Evolutionary conservation across 768 basidiomycete genomes (phyloP), one percentile per base, ranked within the genome.

Genomic region (Rhizopogon roseolus): DNA sequence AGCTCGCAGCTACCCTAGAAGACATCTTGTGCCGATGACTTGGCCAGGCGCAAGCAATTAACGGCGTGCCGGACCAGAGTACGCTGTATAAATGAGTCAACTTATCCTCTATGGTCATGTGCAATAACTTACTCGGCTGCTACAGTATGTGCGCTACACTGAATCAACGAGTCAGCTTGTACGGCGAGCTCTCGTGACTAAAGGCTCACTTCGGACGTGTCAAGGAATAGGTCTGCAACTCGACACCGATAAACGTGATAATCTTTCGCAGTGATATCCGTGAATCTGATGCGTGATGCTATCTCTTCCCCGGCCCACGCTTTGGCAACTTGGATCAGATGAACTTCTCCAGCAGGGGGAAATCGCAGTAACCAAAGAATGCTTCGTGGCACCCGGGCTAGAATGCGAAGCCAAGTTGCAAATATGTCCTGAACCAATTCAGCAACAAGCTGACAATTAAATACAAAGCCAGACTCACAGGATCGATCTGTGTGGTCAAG

Each of bases 301-400:
- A 80, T 68, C 22, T 77, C 76, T 11, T 71, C 54, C 0, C 76
- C 76, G 6, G 74, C 79, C 79, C 79, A 80, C 37, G 64, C 56
- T 36, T 43, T 50, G 2, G 79, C 79, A 2, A 71, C 68, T 39
- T 73, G 71, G 29, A 72, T 58, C 34, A 80, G 64, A 54, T 80
- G 73, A 49, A 67, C 62, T 49, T 81, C 79, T 41, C 76, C 79
- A 7, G 76, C 66, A 1, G 70, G 64, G 6, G 79, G 79, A 56
- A 80, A 80, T 22, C 79, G 78, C 42, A 80, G 68, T 1, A 80
- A 66, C 79, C 79, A 80, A n/a, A 80, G 70, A 49, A 80, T 73
- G 51, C 79, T 79, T 16, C 71, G 70, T 14, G 71, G 75, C 41
- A 77, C 73, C 50, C 67, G 63, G 14, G 63, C 59, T 17, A 80